Conservation (phyloP, 768 basidiomycete genomes). For the Pleurotus djamor region DNA sequence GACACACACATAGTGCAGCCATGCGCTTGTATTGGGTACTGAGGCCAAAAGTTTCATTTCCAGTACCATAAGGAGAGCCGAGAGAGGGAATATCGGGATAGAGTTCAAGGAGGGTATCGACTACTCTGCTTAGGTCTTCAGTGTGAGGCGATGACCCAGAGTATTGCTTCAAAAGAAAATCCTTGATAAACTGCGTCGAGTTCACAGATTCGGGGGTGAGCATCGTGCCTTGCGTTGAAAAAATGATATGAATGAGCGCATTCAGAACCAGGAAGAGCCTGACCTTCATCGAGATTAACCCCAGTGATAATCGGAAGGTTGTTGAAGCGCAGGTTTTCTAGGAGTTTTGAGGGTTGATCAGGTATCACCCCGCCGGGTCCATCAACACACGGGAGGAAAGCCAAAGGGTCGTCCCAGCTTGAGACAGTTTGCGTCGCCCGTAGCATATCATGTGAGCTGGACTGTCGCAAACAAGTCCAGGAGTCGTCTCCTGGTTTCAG, state of each 20-base stretch:
- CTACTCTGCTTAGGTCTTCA: constrained; percentile 15
- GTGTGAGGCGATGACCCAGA: constrained; percentile 19
- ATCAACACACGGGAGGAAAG: constrained; percentile 37
- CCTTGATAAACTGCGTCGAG: constrained; percentile 20
- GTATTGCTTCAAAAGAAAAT: constrained; percentile 18
- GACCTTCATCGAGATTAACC: constrained; percentile 45
- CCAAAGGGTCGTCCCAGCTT: not conserved
- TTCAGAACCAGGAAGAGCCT: no score
- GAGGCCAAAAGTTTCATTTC: constrained; percentile 40
- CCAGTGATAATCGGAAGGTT: constrained; percentile 45
- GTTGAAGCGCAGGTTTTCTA: constrained; percentile 17
- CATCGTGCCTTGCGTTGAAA: constrained; percentile 26
- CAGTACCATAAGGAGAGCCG: constrained; percentile 45
- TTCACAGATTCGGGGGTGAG: constrained; percentile 24
- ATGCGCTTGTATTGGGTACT: constrained; percentile 26
- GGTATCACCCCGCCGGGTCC: constrained; percentile 35
- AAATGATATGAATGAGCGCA: no score
- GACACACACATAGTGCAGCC: constrained; percentile 15
- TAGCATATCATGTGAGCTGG: not conserved
- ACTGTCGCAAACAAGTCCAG: not conserved
- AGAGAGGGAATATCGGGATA: constrained; percentile 39
- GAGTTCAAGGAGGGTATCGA: constrained; percentile 23
- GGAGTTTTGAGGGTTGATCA: constrained; percentile 32
- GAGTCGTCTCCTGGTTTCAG: not conserved
- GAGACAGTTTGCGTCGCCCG: not conserved